A percentile compares a stretch with the other conserved stretches of the same genome.
phyloP scores from a whole-genome alignment of 176 grass and related monocot species.

The Cenchrus fungigraminus region DNA sequence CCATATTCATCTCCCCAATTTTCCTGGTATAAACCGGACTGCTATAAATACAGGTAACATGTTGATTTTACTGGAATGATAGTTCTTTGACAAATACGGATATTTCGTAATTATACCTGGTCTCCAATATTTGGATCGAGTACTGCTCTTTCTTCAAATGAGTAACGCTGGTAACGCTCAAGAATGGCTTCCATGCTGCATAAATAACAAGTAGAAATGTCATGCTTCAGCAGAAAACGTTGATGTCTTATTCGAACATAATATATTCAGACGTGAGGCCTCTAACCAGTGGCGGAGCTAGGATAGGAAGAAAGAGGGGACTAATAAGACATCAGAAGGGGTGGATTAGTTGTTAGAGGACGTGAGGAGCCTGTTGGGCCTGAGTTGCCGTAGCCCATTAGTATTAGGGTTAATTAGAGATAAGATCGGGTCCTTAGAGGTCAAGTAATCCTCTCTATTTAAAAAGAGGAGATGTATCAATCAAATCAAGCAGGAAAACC shows the following conservation, averaged over 20 bases:
- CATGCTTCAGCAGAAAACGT: background rate
- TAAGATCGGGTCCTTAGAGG: no score
- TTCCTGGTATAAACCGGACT: slow-evolving; percentile 44
- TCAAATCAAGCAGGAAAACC: no score
- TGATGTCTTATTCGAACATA: background rate
- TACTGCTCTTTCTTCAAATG: slow-evolving; percentile 70
- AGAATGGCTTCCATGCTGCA: slow-evolving; percentile 83
- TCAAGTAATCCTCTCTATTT: no score
- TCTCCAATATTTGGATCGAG: slow-evolving; percentile 53
- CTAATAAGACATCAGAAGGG: no score
- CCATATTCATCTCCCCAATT: slow-evolving; percentile 65
- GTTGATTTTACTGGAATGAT: background rate
- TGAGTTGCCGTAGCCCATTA: no score
- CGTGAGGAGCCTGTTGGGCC: no score
- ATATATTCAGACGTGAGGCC: no score
- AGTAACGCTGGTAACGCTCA: slow-evolving; percentile 76
- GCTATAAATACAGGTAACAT: slow-evolving; percentile 7
- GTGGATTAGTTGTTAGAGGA: no score
- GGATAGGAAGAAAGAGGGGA: no score
- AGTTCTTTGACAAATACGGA: background rate
- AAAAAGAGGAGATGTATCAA: no score
- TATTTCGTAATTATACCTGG: slow-evolving; percentile 53
- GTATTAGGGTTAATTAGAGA: no score
- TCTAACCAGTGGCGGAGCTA: no score
- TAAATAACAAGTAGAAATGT: slow-evolving; percentile 12